Evolutionary conservation across 345 rosid species (phyloP).

Genomic region (Hirschfeldia incana): DNA sequence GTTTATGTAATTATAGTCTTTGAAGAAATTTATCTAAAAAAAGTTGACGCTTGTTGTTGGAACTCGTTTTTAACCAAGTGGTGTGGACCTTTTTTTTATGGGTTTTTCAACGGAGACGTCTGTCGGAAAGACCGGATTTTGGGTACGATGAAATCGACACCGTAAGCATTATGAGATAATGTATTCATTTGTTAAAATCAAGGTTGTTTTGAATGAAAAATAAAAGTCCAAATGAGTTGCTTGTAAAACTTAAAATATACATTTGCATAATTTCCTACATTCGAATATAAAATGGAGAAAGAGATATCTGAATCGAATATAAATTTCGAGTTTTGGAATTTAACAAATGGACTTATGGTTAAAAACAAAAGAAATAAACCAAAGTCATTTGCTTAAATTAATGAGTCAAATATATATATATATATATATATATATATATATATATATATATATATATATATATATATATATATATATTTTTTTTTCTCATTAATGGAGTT

Average conservation of each 20-base stretch:
- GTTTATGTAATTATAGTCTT: neutral
- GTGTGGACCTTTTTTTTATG: too few species aligned
- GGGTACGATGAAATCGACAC: neutral
- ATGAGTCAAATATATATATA: neutral
- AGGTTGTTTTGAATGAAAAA: neutral
- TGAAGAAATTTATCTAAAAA: too few species aligned
- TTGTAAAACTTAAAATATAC: neutral
- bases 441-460: too few species aligned
- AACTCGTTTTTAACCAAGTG: too few species aligned
- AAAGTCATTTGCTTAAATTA: neutral
- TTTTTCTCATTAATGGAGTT: neutral
- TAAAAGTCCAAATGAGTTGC: neutral
- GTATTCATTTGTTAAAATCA: neutral
- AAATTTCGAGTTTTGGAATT: neutral
- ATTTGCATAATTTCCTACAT: neutral
- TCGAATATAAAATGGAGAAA: neutral
- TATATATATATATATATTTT: too few species aligned
- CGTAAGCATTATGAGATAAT: neutral
- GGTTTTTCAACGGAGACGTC: neutral
- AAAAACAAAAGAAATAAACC: too few species aligned
- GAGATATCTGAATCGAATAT: neutral
- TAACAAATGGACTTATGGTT: neutral
- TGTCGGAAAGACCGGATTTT: neutral
- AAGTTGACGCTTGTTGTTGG: slow-evolving; percentile 1
- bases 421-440: too few species aligned